phyloP scores from a whole-genome alignment of 805 yeast species.

The Saccharomycopsis amapae region DNA sequence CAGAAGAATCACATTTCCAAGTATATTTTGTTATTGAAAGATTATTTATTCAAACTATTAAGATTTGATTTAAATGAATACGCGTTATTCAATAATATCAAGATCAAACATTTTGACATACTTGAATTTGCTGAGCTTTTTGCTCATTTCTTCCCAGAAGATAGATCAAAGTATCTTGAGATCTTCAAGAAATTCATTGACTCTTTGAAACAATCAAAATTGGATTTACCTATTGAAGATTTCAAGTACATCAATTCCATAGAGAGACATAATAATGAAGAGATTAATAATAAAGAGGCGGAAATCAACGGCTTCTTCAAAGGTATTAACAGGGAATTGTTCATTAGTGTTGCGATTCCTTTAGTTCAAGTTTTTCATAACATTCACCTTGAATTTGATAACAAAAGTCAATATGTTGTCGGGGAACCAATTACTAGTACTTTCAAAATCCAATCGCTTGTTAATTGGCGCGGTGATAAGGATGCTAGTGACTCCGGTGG shows the following conservation, averaged over 20 bases:
- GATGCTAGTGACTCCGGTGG: background rate
- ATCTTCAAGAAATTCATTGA: slow-evolving; percentile 18
- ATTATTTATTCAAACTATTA: slow-evolving; percentile 23
- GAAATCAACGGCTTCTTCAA: slow-evolving; percentile 9
- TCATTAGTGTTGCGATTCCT: slow-evolving; percentile 58
- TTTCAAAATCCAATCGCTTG: slow-evolving; percentile 37
- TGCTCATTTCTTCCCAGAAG: slow-evolving; percentile 17
- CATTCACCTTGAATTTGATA: slow-evolving; percentile 36
- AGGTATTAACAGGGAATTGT: slow-evolving; percentile 26
- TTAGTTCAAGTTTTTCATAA: slow-evolving; percentile 52
- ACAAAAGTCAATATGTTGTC: slow-evolving; percentile 41
- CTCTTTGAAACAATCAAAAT: slow-evolving; percentile 4
- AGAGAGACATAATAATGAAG: slow-evolving; percentile 1
- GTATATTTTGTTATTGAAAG: slow-evolving; percentile 27
- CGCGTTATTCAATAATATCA: slow-evolving; percentile 26
- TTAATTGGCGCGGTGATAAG: slow-evolving; percentile 36
- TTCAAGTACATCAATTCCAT: slow-evolving; percentile 9
- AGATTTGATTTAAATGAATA: slow-evolving; percentile 30
- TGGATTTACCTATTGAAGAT: slow-evolving; percentile 7
- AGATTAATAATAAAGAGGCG: background rate
- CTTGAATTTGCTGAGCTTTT: slow-evolving; percentile 17
- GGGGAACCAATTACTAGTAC: slow-evolving; percentile 54
- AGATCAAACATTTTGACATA: slow-evolving; percentile 22
- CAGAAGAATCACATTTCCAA: slow-evolving; percentile 20
- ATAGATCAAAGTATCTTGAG: slow-evolving; percentile 14